Percentiles rank a stretch among this genome's conserved stretches.
Evolutionary conservation across 176 grass and related monocot genomes (phyloP).

Genomic region (Carex pumila): DNA sequence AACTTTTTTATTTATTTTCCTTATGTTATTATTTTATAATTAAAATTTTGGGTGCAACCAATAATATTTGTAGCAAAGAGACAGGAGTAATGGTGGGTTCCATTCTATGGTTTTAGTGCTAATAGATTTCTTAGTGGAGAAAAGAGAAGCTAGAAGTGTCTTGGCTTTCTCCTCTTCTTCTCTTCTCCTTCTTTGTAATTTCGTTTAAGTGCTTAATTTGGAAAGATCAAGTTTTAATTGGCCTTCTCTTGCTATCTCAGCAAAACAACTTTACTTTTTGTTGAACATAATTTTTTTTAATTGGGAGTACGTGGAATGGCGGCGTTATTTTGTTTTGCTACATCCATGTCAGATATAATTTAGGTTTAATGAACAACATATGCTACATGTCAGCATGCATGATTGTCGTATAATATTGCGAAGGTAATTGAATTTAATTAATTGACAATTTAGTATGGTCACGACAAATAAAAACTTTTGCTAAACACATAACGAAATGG

Average conservation of each 20-base stretch:
- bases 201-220: constrained; percentile 12
- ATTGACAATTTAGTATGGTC: no score
- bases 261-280: background rate
- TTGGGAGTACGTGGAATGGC: background rate
- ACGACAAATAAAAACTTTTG: no score
- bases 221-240: constrained; percentile 13
- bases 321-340: background rate
- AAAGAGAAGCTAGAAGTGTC: background rate
- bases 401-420: background rate
- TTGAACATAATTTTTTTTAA: background rate
- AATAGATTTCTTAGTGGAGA: background rate
- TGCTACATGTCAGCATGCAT: background rate
- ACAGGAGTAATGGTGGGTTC: constrained; percentile 18
- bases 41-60: constrained; percentile 13
- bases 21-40: background rate
- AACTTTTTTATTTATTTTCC: background rate
- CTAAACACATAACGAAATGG: no score
- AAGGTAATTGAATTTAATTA: background rate
- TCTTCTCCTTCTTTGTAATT: constrained; percentile 6
- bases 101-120: background rate
- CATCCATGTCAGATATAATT: background rate
- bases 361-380: background rate
- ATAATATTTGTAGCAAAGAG: constrained; percentile 23
- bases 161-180: background rate
- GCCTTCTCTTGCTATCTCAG: background rate